Evolutionary conservation across 2,329 filamentous ascomycete species (phyloP), one percentile per base, ranked within the genome.

Genomic region (Alternaria angustiovoidea): DNA sequence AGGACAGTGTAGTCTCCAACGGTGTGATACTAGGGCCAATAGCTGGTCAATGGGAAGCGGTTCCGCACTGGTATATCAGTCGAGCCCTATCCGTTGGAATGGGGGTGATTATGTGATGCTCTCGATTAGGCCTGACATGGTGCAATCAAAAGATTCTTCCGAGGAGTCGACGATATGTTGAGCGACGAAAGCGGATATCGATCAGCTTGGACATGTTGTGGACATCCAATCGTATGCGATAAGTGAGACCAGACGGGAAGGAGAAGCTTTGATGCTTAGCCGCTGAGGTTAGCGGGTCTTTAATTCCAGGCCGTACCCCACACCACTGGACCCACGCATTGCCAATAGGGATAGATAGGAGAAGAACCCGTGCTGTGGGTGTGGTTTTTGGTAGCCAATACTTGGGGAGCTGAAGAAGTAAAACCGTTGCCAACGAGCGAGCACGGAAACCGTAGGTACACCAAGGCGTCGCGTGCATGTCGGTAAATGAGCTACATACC

Each of bases 371-470:
- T 59, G 49, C 51, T 51, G 57, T 61, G 44, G 44, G 38, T 12
- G n/a, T 24, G 39, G 38, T 44, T 53, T 52, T 54, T 55, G 56
- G 59, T 62, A 53, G 57, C 47, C 39, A 51, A 41, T 51, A 38
- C 55, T 56, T 52, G 53, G 36, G 48, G 42, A 51, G 51, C 64
- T 64, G 57, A 66, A 48, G 53, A 57, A 64, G 51, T 51, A 51
- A 57, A 56, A 53, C 30, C 28, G 32, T 36, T 42, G 57, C 57
- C 57, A 63, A 56, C 53, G 54, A 53, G 38, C 41, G 32, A 53
- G 30, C 32, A 39, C 55, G 61, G 61, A 39, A 44, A 20, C 42
- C 26, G 47, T 62, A 55, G 54, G 58, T 46, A 42, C 51, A 48
- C 51, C 22, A 52, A 67, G 61, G 53, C 60, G 59, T 62, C 34